phyloP scores from a whole-genome alignment of 2,329 filamentous ascomycete genomes.

The Neoarthrinium moseri region DNA sequence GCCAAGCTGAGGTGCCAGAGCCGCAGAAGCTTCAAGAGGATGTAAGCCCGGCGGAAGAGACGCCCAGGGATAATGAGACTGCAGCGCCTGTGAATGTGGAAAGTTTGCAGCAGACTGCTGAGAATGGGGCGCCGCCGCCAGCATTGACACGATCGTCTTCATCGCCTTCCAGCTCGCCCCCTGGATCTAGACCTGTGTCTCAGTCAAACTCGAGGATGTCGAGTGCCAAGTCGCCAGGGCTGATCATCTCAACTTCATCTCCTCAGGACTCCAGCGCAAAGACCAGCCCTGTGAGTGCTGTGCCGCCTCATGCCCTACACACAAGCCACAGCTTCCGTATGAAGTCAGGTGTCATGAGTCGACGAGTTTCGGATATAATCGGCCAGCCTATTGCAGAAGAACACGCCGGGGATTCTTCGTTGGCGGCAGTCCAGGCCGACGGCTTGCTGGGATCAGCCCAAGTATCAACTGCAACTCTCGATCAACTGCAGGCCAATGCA shows the following conservation, averaged over 20 bases:
- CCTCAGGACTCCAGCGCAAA: not conserved
- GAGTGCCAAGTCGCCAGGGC: not conserved
- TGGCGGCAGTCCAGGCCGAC: not conserved
- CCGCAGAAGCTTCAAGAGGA: conserved; percentile 57
- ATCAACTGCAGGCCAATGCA: conserved; percentile 12
- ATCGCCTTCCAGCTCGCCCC: conserved; percentile 22
- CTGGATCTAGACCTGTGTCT: conserved; percentile 15
- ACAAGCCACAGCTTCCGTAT: conserved; percentile 19
- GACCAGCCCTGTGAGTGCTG: conserved; percentile 5
- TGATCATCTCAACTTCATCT: not conserved
- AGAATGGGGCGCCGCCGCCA: conserved; percentile 44
- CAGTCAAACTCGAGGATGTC: conserved; percentile 17
- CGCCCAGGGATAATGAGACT: conserved; percentile 41
- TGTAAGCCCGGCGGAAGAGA: conserved; percentile 27
- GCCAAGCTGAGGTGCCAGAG: conserved; percentile 71
- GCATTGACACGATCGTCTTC: conserved; percentile 28
- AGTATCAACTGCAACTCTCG: conserved; percentile 16
- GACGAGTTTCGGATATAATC: conserved; percentile 25
- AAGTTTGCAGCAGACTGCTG: conserved; percentile 63
- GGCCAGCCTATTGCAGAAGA: conserved; percentile 46
- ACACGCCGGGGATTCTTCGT: conserved; percentile 17
- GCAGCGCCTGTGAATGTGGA: conserved; percentile 62
- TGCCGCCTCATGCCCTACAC: conserved; percentile 9
- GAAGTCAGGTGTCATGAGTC: conserved; percentile 18
- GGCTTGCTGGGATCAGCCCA: not conserved